Evolutionary conservation across 2,329 filamentous ascomycete genomes (phyloP).

Genomic region (Pyrenochaeta sp.): DNA sequence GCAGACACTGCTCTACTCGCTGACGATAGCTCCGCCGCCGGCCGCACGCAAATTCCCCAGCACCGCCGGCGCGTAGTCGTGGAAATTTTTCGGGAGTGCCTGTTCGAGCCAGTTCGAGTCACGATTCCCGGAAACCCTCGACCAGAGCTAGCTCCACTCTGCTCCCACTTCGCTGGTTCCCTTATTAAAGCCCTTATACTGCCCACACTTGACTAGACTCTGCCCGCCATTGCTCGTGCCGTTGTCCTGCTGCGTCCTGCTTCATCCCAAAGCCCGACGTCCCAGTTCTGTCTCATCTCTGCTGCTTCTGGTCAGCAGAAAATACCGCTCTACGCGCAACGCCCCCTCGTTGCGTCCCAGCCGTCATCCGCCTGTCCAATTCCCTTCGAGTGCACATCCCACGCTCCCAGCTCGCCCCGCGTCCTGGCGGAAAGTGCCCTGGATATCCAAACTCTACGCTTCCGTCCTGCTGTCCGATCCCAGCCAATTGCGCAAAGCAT

Average conservation of each 20-base stretch:
- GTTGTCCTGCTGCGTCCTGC: slow-evolving; percentile 9
- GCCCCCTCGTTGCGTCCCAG: slow-evolving; percentile 23
- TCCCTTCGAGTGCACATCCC: slow-evolving; percentile 28
- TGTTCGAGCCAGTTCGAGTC: slow-evolving; percentile 42
- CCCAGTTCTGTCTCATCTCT: too few relatives aligned
- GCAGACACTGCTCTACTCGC: slow-evolving; percentile 17
- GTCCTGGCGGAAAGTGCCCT: slow-evolving; percentile 29
- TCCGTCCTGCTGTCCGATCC: slow-evolving; percentile 28
- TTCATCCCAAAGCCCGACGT: too few relatives aligned
- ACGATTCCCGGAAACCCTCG: slow-evolving; percentile 23
- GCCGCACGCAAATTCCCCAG: slow-evolving; percentile 20
- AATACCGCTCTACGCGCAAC: slow-evolving; percentile 36
- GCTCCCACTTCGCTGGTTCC: slow-evolving; percentile 19
- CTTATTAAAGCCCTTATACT: slow-evolving; percentile 35
- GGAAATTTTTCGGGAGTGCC: slow-evolving; percentile 30
- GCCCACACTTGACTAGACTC: too few relatives aligned
- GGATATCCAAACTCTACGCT: slow-evolving; percentile 31
- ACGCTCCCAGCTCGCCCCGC: slow-evolving; percentile 34
- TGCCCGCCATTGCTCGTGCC: slow-evolving; percentile 1
- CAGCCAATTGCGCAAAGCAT: slow-evolving; percentile 36
- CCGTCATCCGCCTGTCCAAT: slow-evolving; percentile 18
- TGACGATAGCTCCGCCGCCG: slow-evolving; percentile 19
- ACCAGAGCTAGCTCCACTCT: slow-evolving; percentile 35
- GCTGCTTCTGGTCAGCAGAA: slow-evolving; percentile 29
- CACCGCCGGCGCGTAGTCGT: slow-evolving; percentile 24